Conservation (phyloP, 2,329 filamentous ascomycete genomes). For the Botrytis galanthina region DNA sequence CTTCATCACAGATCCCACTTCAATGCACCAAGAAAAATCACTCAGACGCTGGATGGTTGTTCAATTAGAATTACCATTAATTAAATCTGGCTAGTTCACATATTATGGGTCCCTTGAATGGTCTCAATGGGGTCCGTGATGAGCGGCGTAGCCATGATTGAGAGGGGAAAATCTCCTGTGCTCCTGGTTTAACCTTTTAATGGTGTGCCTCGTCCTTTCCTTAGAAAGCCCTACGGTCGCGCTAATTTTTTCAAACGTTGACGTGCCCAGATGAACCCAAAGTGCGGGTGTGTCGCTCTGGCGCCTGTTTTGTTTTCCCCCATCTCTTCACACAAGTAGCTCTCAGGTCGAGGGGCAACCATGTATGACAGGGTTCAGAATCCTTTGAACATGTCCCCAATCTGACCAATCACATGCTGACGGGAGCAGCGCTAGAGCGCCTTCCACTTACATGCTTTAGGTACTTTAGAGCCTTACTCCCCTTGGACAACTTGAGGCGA, state of each 20-base stretch:
- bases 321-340: conserved; percentile 16
- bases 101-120: neutral
- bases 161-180: conserved; percentile 19
- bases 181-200: neutral
- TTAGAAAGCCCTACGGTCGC: conserved; percentile 20
- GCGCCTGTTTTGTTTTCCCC: conserved; percentile 21
- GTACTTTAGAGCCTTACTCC: conserved; percentile 35
- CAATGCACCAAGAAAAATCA: neutral
- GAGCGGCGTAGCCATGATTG: conserved; percentile 17
- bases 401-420: conserved; percentile 22
- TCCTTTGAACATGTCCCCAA: conserved; percentile 18
- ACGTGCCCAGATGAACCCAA: conserved; percentile 40
- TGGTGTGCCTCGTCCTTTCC: conserved; percentile 19
- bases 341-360: conserved; percentile 15
- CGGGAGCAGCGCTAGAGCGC: conserved; percentile 20
- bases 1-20: conserved; percentile 9
- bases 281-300: conserved; percentile 31
- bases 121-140: conserved; percentile 19
- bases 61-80: conserved; percentile 17
- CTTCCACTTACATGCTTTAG: conserved; percentile 20
- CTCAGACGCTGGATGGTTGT: neutral
- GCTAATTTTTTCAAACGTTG: conserved; percentile 20
- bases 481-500: conserved; percentile 32
- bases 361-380: conserved; percentile 18
- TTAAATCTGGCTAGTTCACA: conserved; percentile 2